Evolutionary conservation across 2,329 filamentous ascomycete species (phyloP).

Genomic region (Pseudogymnoascus sp.): DNA sequence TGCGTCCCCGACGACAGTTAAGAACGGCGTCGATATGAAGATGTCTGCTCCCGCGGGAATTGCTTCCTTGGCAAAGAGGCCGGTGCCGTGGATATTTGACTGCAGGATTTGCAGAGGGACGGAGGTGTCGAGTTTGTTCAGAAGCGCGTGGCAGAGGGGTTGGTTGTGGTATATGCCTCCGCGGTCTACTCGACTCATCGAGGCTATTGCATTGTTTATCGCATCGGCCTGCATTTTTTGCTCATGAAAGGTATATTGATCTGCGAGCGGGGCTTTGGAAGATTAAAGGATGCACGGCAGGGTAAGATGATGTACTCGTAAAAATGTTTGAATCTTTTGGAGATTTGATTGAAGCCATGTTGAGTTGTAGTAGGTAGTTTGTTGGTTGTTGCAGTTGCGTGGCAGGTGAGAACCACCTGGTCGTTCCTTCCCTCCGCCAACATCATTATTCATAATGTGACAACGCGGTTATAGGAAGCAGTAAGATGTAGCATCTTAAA

Average conservation of each 20-base stretch:
- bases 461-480: background rate
- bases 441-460: background rate
- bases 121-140: background rate
- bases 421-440: background rate
- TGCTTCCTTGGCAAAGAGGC: background rate
- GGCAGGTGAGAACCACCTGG: background rate
- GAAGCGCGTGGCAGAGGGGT: background rate
- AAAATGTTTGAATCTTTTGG: background rate
- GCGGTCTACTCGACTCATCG: too few species aligned
- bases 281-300: background rate
- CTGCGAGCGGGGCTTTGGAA: background rate
- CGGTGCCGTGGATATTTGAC: background rate
- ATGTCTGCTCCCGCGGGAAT: background rate
- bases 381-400: background rate
- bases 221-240: background rate
- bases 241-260: background rate
- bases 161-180: background rate
- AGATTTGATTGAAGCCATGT: background rate
- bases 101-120: background rate
- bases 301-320: background rate
- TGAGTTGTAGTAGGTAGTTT: background rate
- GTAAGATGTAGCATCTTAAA: background rate
- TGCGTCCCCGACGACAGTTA: background rate
- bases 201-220: too few species aligned
- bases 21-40: background rate